Base-by-base conservation (phyloP, 768 basidiomycete genomes). In the Trametes gibbosa region DNA sequence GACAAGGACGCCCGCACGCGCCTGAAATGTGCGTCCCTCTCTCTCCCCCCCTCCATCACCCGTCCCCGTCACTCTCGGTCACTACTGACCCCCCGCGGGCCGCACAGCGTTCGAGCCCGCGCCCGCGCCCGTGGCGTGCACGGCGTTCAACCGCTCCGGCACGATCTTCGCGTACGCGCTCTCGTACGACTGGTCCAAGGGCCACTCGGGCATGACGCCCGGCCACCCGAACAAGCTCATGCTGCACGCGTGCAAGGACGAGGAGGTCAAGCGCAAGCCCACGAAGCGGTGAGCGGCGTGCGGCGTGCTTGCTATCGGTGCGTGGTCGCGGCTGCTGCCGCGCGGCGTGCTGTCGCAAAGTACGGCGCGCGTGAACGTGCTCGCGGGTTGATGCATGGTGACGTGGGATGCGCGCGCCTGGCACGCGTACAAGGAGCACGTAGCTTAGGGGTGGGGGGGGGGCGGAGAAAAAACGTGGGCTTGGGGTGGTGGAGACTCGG, bases 131-230 rank as follows among this genome's bases (percentile, higher is more conserved):
- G 89, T 97, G 61, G 76, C 89, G 19, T 81, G 88, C 8, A 87
- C 87, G 9, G 79, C 85, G 3, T 98, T 96, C 80, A 97, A 93
- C 76, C 87, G 88, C 61, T 91, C 83, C 24, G 92, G 92, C 27
- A 85, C 78, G 29, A 90, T 97, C 63, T 92, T 97, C 68, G 95
- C 94, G 0, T 97, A 97, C 65, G 89, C 93, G 0, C 74, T 96
- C 23, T 93, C 92, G 13, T 96, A 96, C 63, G 94, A 96, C 68
- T 96, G 94, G 94, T 90, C 87, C 16, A 94, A 94, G 70, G 92
- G 93, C 8, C 90, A 94, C 70, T 84, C 86, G 13, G 94, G 93
- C 21, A 92, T 89, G 81, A 87, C 87, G 5, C 79, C 82, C 2
- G 76, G 77, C 8, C 77, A 81, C 60, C 84, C 86, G 17, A 92